Percentiles rank a stretch among this genome's conserved stretches.
These are phyloP conservation scores for Biscutella laevigata DNA, from an alignment of 441 rosid species.

Conservation along the genomic window DNA sequence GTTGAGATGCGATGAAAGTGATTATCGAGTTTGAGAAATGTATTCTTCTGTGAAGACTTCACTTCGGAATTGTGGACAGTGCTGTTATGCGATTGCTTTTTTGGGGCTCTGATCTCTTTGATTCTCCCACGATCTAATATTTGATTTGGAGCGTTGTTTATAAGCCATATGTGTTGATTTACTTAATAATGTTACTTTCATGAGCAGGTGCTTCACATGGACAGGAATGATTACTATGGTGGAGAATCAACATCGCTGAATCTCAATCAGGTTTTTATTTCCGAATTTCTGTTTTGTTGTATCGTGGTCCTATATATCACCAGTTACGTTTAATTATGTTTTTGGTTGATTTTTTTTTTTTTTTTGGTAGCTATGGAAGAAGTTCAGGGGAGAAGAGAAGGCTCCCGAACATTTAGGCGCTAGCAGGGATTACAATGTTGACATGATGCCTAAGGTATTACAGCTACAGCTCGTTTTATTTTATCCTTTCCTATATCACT, in stretches of 20 bases:
- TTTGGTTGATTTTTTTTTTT: not conserved
- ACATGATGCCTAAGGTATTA: constrained; percentile 65
- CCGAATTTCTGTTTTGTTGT: not conserved
- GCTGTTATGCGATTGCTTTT: not conserved
- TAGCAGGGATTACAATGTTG: constrained; percentile 53
- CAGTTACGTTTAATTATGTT: not conserved
- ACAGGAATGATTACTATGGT: constrained; percentile 64
- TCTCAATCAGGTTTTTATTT: constrained; percentile 44
- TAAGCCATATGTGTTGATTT: no score
- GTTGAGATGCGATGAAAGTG: not conserved
- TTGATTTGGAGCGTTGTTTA: not conserved
- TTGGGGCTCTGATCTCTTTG: not conserved
- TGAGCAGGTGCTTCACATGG: constrained; percentile 57
- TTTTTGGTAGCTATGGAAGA: constrained; percentile 38
- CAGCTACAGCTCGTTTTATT: not conserved
- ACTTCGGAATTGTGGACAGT: not conserved
- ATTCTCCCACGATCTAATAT: not conserved
- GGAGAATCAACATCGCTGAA: constrained; percentile 59
- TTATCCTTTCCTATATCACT: not conserved
- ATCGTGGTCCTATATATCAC: not conserved
- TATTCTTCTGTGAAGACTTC: not conserved
- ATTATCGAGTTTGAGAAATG: not conserved
- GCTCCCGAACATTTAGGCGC: constrained; percentile 40
- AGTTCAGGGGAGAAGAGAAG: constrained; percentile 39
- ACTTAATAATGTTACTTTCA: not conserved